These are phyloP conservation scores for Tricholoma saponaceum DNA, from an alignment of 768 basidiomycete species.

Conservation along the genomic window DNA sequence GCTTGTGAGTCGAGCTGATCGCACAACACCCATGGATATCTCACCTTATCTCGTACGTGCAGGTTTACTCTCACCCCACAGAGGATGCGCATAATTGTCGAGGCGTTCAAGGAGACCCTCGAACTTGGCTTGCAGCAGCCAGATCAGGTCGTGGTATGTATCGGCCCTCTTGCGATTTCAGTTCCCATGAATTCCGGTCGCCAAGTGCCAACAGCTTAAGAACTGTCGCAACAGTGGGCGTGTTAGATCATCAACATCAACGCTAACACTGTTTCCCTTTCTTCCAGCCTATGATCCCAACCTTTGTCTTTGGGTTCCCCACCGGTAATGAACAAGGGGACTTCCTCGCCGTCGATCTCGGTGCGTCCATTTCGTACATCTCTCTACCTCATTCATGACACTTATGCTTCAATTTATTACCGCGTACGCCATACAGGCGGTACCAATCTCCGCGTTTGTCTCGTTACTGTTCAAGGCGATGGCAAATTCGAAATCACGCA, in stretches of 20 bases:
- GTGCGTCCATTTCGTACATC: slow-evolving; percentile 35
- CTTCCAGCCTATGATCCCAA: slow-evolving; percentile 89
- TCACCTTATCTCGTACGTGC: neutral
- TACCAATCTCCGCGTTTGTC: slow-evolving; percentile 97
- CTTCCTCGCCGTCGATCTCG: slow-evolving; percentile 86
- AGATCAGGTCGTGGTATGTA: slow-evolving; percentile 83
- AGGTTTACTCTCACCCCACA: slow-evolving; percentile 88
- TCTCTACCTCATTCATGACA: neutral
- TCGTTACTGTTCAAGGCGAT: slow-evolving; percentile 85
- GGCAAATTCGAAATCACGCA: slow-evolving; percentile 99
- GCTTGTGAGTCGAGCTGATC: slow-evolving; percentile 51
- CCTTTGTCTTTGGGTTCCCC: slow-evolving; percentile 96
- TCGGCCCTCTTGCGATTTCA: neutral
- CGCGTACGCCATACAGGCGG: slow-evolving; percentile 51
- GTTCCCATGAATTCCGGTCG: neutral
- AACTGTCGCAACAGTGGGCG: neutral
- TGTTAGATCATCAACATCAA: neutral
- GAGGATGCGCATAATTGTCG: slow-evolving; percentile 94
- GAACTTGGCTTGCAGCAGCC: slow-evolving; percentile 81
- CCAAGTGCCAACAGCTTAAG: neutral
- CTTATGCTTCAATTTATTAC: neutral
- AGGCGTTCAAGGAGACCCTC: slow-evolving; percentile 90
- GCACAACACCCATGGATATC: slow-evolving; percentile 4
- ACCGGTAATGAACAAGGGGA: slow-evolving; percentile 85
- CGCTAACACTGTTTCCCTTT: slow-evolving; percentile 6